phyloP scores from a whole-genome alignment of 495 filamentous ascomycete species.

The Endocarpon pusillum region DNA sequence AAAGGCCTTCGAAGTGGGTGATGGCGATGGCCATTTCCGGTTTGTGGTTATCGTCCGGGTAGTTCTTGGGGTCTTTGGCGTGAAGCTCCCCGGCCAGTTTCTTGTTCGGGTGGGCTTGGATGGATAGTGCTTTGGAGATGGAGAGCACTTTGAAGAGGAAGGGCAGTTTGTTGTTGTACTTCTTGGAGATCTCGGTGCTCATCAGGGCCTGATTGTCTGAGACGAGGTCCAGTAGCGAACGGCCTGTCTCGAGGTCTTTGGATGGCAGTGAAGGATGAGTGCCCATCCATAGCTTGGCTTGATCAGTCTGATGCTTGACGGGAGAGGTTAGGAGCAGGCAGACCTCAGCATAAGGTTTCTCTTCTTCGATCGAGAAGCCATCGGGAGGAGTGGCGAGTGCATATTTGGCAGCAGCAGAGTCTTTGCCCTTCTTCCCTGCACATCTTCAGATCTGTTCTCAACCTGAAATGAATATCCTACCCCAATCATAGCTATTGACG shows the following conservation, averaged over 20 bases:
- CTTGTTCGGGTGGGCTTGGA: conserved; percentile 97
- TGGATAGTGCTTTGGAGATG: conserved; percentile 83
- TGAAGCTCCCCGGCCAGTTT: conserved; percentile 85
- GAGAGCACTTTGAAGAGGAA: conserved; percentile 97
- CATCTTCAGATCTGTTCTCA: conserved; percentile 13
- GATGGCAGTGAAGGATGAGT: conserved; percentile 93
- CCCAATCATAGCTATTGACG: conserved; percentile 98
- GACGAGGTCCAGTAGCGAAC: conserved; percentile 77
- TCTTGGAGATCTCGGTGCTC: conserved; percentile 47
- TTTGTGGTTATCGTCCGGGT: conserved; percentile 98
- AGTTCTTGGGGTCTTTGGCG: conserved; percentile 74
- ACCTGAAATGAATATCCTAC: conserved; percentile 23
- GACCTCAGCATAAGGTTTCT: conserved; percentile 76
- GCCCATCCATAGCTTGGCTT: conserved; percentile 87
- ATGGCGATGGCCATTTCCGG: conserved; percentile 98
- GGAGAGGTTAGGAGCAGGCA: conserved; percentile 22
- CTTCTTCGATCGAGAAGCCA: conserved; percentile 57
- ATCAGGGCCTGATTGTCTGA: conserved; percentile 75
- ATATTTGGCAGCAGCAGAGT: conserved; percentile 58
- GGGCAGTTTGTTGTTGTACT: conserved; percentile 65
- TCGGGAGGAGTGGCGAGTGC: conserved; percentile 57
- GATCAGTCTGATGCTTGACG: not conserved
- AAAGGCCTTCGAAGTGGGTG: conserved; percentile 88
- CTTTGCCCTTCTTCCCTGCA: conserved; percentile 53
- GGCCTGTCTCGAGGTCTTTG: conserved; percentile 67